phyloP scores from a whole-genome alignment of 352 stramenopile genomes.

The Phytopythium montanum region DNA sequence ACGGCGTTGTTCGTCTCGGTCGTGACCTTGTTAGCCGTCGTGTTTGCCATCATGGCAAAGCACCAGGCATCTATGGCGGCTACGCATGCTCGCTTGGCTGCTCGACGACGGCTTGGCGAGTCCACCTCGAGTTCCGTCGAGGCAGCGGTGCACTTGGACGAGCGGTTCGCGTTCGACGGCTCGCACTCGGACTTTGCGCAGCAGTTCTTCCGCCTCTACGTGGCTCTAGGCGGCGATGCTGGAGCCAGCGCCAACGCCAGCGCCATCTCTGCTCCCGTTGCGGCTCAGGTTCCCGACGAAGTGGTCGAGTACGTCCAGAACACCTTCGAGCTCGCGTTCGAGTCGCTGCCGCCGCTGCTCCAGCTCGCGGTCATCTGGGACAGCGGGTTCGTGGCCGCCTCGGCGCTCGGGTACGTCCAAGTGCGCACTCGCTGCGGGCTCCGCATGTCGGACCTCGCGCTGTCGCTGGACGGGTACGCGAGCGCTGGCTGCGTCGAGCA shows the following conservation, averaged over 20 bases:
- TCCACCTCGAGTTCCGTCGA: background rate
- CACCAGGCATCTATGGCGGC: background rate
- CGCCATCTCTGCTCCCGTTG: background rate
- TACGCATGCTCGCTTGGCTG: background rate
- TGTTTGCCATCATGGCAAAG: background rate
- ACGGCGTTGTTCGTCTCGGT: background rate
- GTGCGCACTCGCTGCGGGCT: conserved; percentile 26
- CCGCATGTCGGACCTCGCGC: conserved; percentile 23
- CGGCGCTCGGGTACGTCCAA: conserved; percentile 24
- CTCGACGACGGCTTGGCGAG: background rate
- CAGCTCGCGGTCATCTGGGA: conserved; percentile 51
- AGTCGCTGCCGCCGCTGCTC: conserved; percentile 26
- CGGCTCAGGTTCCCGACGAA: conserved; percentile 13
- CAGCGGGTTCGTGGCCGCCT: conserved; percentile 29
- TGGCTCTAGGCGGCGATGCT: conserved; percentile 19
- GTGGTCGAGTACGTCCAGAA: conserved; percentile 16
- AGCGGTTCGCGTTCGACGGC: conserved; percentile 42
- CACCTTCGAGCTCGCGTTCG: conserved; percentile 23
- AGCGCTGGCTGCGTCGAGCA: conserved; percentile 10
- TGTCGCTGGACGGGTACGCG: conserved; percentile 19
- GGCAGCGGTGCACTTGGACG: conserved; percentile 24
- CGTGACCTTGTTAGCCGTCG: background rate
- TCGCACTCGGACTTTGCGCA: conserved; percentile 48
- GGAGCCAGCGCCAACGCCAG: background rate
- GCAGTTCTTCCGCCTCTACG: conserved; percentile 46